phyloP scores from a whole-genome alignment of 75 land plant genomes.

The Adiantum capillusveneris region DNA sequence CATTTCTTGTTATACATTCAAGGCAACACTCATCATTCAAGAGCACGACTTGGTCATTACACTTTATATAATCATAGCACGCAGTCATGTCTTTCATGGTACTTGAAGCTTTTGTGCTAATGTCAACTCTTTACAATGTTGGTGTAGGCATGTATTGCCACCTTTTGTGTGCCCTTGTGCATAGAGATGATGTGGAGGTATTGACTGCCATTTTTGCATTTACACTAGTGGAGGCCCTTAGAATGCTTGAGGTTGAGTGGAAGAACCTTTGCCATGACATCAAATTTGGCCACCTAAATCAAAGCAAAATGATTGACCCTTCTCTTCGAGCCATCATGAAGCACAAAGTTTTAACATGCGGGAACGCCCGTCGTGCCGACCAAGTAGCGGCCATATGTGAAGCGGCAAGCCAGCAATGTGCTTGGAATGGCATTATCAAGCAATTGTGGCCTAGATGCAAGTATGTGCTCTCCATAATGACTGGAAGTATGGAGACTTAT shows the following conservation, averaged over 20 bases:
- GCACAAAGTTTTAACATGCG: not conserved
- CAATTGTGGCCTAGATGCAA: constrained; percentile 54
- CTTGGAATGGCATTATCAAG: constrained; percentile 45
- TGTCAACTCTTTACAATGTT: no score
- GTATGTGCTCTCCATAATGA: constrained; percentile 50
- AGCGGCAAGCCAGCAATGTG: no score
- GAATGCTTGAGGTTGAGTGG: constrained; percentile 43
- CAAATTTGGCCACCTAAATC: constrained; percentile 26
- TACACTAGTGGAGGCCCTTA: constrained; percentile 47
- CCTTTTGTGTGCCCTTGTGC: constrained; percentile 42
- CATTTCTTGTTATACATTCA: no score
- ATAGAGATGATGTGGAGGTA: constrained; percentile 34
- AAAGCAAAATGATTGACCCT: constrained; percentile 17
- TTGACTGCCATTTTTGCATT: constrained; percentile 50
- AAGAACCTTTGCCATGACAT: constrained; percentile 37
- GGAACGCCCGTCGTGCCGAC: constrained; percentile 25
- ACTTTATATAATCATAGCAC: no score
- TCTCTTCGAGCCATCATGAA: constrained; percentile 27
- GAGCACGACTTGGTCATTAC: no score
- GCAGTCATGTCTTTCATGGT: no score
- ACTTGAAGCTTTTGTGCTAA: no score
- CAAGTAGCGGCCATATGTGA: constrained; percentile 23
- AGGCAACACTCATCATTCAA: no score
- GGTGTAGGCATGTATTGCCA: constrained; percentile 61
- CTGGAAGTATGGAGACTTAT: constrained; percentile 59